Evolutionary conservation across 1,139 yeast species (phyloP).

Genomic region (Zhuliangozyma blackwelliae): DNA sequence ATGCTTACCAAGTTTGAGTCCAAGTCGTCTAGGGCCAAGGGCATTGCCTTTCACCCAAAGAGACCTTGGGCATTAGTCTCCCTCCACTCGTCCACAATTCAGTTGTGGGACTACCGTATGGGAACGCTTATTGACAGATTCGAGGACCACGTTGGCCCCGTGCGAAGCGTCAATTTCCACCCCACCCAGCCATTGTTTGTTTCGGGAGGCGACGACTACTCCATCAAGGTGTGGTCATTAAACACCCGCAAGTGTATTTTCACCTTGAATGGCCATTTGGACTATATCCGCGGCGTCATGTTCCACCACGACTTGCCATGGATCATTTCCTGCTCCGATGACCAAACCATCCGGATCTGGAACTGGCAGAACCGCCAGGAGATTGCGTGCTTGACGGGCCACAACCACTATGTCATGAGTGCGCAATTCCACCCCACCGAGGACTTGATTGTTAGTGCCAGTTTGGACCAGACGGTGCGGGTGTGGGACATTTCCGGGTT

Average conservation of each 20-base stretch:
- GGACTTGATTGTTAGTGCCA: slow-evolving; percentile 91
- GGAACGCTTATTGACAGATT: slow-evolving; percentile 94
- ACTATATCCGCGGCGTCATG: slow-evolving; percentile 88
- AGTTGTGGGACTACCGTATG: slow-evolving; percentile 99
- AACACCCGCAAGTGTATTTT: slow-evolving; percentile 88
- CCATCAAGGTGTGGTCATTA: slow-evolving; percentile 94
- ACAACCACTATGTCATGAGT: slow-evolving; percentile 96
- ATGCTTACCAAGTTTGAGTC: slow-evolving; percentile 98
- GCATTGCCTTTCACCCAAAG: slow-evolving; percentile 96
- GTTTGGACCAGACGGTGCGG: slow-evolving; percentile 97
- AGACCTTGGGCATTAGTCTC: slow-evolving; percentile 97
- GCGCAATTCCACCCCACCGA: slow-evolving; percentile 97
- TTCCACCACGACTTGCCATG: slow-evolving; percentile 97
- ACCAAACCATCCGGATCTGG: slow-evolving; percentile 98
- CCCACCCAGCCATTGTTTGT: slow-evolving; percentile 97
- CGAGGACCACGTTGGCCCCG: slow-evolving; percentile 98
- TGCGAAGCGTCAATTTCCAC: slow-evolving; percentile 91
- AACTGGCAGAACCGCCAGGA: slow-evolving; percentile 99
- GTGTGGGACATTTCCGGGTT: slow-evolving; percentile 98
- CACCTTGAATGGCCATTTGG: slow-evolving; percentile 90
- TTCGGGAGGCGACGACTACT: slow-evolving; percentile 96
- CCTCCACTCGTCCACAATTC: slow-evolving; percentile 90
- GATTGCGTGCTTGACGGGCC: slow-evolving; percentile 96
- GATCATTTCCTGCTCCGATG: slow-evolving; percentile 95
- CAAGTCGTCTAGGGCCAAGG: slow-evolving; percentile 97